Evolutionary conservation across 805 yeast species (phyloP).

Genomic region (Ogataea chonburiensis): DNA sequence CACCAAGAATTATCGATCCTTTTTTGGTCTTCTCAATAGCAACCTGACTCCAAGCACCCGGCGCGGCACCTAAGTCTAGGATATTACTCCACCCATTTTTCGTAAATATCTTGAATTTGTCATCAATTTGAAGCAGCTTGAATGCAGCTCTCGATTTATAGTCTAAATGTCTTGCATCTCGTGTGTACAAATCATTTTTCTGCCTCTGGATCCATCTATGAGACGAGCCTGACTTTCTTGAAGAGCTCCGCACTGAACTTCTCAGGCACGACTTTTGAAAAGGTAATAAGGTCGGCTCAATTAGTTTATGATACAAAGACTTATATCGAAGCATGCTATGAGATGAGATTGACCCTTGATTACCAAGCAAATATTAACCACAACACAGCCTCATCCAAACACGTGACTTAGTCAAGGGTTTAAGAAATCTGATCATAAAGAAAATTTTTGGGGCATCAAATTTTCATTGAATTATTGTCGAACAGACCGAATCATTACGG

Average conservation of each 20-base stretch:
- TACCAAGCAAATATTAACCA: too few species aligned
- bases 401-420: slow-evolving; percentile 10
- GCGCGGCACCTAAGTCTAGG: slow-evolving; percentile 89
- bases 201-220: slow-evolving; percentile 76
- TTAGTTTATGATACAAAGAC: too few species aligned
- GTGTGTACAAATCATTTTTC: slow-evolving; percentile 58
- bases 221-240: slow-evolving; percentile 47
- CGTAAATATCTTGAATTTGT: slow-evolving; percentile 55
- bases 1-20: slow-evolving; percentile 66
- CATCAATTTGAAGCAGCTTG: slow-evolving; percentile 74
- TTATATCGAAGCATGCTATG: not conserved
- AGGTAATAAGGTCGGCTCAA: too few species aligned
- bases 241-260: not conserved
- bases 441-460: slow-evolving; percentile 1
- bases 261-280: too few species aligned
- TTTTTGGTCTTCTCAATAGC: slow-evolving; percentile 54
- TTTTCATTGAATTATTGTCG: slow-evolving; percentile 42
- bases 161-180: slow-evolving; percentile 61
- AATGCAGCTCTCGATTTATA: slow-evolving; percentile 87
- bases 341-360: too few species aligned
- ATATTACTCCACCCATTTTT: slow-evolving; percentile 37
- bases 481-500: slow-evolving; percentile 40
- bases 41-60: slow-evolving; percentile 94
- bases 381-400: slow-evolving; percentile 1
- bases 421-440: too few species aligned